A percentile compares a stretch with the other conserved stretches of the same genome.
phyloP scores from a whole-genome alignment of 768 basidiomycete genomes.

The Lentinula guzmanii region DNA sequence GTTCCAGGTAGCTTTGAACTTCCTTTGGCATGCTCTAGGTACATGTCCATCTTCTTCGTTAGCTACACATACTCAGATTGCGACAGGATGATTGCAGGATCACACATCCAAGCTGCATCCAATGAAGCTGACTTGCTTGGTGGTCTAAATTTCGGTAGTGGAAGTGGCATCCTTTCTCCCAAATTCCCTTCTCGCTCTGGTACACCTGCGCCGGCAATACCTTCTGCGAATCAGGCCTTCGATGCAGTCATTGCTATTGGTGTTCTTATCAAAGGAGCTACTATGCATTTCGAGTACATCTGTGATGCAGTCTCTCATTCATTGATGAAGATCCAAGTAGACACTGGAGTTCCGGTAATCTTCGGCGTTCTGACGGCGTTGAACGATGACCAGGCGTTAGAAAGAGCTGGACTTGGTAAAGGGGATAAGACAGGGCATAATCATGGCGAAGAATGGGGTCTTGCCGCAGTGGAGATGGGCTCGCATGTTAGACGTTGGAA shows the following conservation, averaged over 20 bases:
- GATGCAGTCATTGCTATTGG: slow-evolving; percentile 97
- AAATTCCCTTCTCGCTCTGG: slow-evolving; percentile 40
- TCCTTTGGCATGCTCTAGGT: slow-evolving; percentile 84
- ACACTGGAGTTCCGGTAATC: slow-evolving; percentile 90
- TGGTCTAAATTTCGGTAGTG: slow-evolving; percentile 43
- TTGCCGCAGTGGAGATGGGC: slow-evolving; percentile 94
- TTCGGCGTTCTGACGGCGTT: slow-evolving; percentile 95
- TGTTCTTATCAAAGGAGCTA: slow-evolving; percentile 94
- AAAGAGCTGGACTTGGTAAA: slow-evolving; percentile 83
- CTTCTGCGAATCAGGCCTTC: slow-evolving; percentile 57
- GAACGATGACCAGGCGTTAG: slow-evolving; percentile 90
- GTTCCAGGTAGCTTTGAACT: slow-evolving; percentile 97
- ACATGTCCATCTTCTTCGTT: slow-evolving; percentile 20
- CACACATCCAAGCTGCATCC: slow-evolving; percentile 73
- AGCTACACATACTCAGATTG: slow-evolving; percentile 5
- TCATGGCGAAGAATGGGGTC: slow-evolving; percentile 97
- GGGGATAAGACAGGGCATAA: slow-evolving; percentile 80
- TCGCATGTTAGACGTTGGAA: slow-evolving; percentile 59
- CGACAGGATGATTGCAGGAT: slow-evolving; percentile 80
- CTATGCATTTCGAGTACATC: slow-evolving; percentile 99
- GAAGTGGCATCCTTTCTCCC: slow-evolving; percentile 17
- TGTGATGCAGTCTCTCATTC: slow-evolving; percentile 90
- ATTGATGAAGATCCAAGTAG: slow-evolving; percentile 91
- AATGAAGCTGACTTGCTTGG: slow-evolving; percentile 78
- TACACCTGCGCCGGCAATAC: slow-evolving; percentile 41